phyloP scores from a whole-genome alignment of 805 yeast genomes.

The Hanseniaspora clermontiae region DNA sequence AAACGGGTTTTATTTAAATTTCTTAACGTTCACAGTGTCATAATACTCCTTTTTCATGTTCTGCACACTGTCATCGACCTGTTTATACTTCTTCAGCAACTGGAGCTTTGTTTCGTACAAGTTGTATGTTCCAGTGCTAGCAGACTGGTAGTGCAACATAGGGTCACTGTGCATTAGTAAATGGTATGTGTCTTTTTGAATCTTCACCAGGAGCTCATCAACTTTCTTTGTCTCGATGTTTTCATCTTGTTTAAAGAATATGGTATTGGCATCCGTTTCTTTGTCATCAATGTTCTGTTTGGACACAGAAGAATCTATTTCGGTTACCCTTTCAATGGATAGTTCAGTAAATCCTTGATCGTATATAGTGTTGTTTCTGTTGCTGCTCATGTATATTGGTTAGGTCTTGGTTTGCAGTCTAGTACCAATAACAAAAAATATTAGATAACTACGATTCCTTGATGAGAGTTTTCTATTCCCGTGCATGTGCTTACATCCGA shows the following conservation, averaged over 20 bases:
- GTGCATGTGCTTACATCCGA: no score
- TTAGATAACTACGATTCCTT: no score
- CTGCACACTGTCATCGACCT: background rate
- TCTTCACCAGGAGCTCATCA: conserved; percentile 5
- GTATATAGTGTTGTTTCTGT: background rate
- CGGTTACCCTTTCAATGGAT: conserved; percentile 12
- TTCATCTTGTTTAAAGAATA: background rate
- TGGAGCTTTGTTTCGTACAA: conserved; percentile 22
- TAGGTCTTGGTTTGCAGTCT: background rate
- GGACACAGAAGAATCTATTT: conserved; percentile 7
- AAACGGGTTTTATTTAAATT: background rate
- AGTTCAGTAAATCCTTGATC: conserved; percentile 9
- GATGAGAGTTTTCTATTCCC: no score
- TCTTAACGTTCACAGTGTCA: conserved; percentile 3
- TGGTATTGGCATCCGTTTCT: background rate
- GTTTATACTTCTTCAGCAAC: conserved; percentile 18
- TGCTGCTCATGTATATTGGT: background rate
- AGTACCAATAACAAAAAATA: no score
- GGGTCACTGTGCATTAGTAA: conserved; percentile 23
- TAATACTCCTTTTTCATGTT: background rate
- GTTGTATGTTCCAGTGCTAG: conserved; percentile 19
- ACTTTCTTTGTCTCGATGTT: background rate
- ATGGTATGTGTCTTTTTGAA: conserved; percentile 24
- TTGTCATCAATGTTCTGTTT: background rate
- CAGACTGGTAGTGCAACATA: conserved; percentile 24